Conservation (phyloP, 257 asterid species). For the Ehretia macrophylla region DNA sequence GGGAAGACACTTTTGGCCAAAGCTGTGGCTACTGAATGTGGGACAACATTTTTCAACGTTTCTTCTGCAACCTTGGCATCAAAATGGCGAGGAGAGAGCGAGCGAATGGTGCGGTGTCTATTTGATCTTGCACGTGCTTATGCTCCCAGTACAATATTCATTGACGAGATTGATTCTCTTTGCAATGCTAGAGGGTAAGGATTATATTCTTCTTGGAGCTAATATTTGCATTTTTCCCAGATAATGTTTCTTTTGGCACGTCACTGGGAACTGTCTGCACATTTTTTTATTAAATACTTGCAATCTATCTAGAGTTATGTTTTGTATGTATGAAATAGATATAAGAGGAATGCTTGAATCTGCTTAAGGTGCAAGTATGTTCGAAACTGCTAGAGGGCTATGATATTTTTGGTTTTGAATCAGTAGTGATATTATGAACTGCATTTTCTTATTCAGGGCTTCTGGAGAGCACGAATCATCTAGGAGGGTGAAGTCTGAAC, state of each 20-base stretch:
- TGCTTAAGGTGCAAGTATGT: neutral
- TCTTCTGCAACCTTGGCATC: conserved; percentile 99
- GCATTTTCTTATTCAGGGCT: conserved; percentile 45
- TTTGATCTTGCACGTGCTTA: conserved; percentile 98
- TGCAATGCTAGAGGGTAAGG: conserved; percentile 98
- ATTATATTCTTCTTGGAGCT: conserved; percentile 10
- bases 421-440: conserved; percentile 5
- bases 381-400: conserved; percentile 4
- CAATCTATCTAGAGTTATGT: neutral
- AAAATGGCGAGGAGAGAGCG: conserved; percentile 99
- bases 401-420: conserved; percentile 11
- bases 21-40: conserved; percentile 99
- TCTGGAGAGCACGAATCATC: conserved; percentile 99
- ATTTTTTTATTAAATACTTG: neutral
- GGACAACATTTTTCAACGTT: conserved; percentile 95
- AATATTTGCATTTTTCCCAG: neutral
- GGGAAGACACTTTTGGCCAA: conserved; percentile 99
- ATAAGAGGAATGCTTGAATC: neutral
- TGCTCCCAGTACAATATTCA: conserved; percentile 98
- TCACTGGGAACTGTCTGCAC: neutral
- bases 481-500: conserved; percentile 90
- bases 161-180: conserved; percentile 99
- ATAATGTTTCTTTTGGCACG: too few species aligned
- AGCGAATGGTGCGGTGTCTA: conserved; percentile 96
- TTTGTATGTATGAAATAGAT: neutral